Conservation (phyloP, 2,329 filamentous ascomycete species). For the Aureobasidium namibiae region DNA sequence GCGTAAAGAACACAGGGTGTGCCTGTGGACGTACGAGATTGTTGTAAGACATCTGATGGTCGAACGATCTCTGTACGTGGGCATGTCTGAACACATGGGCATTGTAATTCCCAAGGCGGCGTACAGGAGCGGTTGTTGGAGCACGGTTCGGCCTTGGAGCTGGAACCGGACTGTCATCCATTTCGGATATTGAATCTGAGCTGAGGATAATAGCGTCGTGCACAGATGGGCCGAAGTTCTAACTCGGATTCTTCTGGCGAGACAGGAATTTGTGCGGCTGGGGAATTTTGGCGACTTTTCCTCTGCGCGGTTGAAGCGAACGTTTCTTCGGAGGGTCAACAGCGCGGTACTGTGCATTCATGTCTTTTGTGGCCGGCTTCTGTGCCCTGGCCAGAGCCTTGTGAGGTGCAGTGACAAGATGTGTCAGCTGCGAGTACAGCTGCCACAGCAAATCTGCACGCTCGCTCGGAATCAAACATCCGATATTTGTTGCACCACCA, state of each 20-base stretch:
- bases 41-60: neutral
- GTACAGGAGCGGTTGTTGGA: neutral
- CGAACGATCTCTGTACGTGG: neutral
- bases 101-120: neutral
- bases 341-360: neutral
- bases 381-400: neutral
- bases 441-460: conserved; percentile 12
- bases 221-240: neutral
- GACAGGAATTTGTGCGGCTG: conserved; percentile 6
- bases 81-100: neutral
- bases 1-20: neutral
- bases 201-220: neutral
- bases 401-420: conserved; percentile 3
- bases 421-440: conserved; percentile 10
- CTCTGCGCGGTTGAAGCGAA: neutral
- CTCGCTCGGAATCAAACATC: conserved; percentile 7
- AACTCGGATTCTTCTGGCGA: neutral
- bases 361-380: neutral
- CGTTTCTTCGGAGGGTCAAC: neutral
- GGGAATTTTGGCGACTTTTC: neutral
- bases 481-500: conserved; percentile 14
- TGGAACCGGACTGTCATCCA: neutral
- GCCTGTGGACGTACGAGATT: neutral
- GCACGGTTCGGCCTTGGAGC: no score
- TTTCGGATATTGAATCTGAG: neutral